Base-by-base conservation (phyloP, 1,284 basidiomycete species). In the Pisolithus thermaeus region DNA sequence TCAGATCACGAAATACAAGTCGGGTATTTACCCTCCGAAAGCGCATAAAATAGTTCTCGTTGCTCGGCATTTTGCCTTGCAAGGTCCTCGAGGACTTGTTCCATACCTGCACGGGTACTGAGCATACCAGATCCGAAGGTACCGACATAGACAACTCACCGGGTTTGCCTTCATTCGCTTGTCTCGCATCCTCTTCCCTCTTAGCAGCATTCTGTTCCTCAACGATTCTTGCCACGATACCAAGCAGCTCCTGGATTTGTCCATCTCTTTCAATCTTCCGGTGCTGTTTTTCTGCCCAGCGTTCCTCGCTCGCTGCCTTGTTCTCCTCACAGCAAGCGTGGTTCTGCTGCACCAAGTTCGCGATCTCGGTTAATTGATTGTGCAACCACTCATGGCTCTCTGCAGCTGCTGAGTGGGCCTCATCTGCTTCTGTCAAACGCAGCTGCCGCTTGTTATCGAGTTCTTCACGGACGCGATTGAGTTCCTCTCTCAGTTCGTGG, bases 271-370 rank as follows among this genome's bases (percentile, higher is more conserved):
- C 73, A 37, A 70, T 67, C 43, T 81, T 73, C 48, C 83, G 71
- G 14, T 59, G 67, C 58, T 74, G 64, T 63, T 87, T 87, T 56
- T 81, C 77, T 3, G 70, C 71, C 73, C 77, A 84, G 35, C 79
- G 74, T 38, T 78, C 68, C 14, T 87, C 81, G 69, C 74, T 73
- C 9, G 79, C 56, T 23, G 73, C 70, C 52, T 73, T 80, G 70
- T 87, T 86, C 55, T 71, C 69, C 36, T 77, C 75, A 35, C 74
- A 73, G 49, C 76, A 72, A 23, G 81, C 76, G 1, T 77, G 73
- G 54, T 86, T 83, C 52, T 81, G 78, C 54, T 83, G 80, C 8
- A 87, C 73, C 36, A 88, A 63, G 54, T 82, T 81, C 1, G 85
- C 83, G 58, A 89, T 78, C 54, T 89, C 84, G 2, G 64, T 67